Base-by-base conservation (phyloP, 1,284 basidiomycete species). In the Leccinum cinnamomeum region DNA sequence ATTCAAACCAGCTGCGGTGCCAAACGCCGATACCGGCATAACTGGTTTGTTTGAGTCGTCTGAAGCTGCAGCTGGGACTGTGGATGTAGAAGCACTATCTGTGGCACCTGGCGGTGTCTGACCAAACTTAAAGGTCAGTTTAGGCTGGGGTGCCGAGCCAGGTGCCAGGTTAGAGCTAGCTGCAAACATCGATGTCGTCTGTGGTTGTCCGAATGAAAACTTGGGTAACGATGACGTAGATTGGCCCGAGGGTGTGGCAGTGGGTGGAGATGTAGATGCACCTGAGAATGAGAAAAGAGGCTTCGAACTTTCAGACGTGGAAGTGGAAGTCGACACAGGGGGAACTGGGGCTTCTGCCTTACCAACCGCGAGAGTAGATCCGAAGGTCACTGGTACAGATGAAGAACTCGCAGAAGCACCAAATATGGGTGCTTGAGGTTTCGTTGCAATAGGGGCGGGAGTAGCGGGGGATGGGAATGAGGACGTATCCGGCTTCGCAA, bases 361-460 rank as follows among this genome's bases (percentile, higher is more conserved):
- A 3, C 58, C 7, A 39, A 18, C n/a, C 12, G 62, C 16, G 41
- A 66, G 51, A 7, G 60, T 53, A 39, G 61, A 48, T 44, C 68
- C 68, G 62, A 79, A 78, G 56, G 58, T 73, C 60, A 75, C 73
- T n/a, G 62, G 16, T 50, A 63, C 58, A 46, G 59, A 58, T 33
- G 56, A 64, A 18, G 55, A 55, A 50, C 39, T 30, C 12, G 62
- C 41, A 4, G 56, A n/a, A 25, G 46, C 37, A 18, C 61, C 62
- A 39, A 66, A 62, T 37, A 25, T 35, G 4, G 69, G 58, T 3
- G 14, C 7, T 50, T 55, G 56, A n/a, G 58, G 30, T 35, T 68
- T 75, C 35, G 50, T 53, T 48, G 59, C 20, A 39, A 54, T n/a
- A 0, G 63, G 33, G 12, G 18, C 16, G 23, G 56, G 6, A 44